These are phyloP conservation scores for Epichloe baconii DNA, from an alignment of 2,329 filamentous ascomycete species.

Conservation along the genomic window DNA sequence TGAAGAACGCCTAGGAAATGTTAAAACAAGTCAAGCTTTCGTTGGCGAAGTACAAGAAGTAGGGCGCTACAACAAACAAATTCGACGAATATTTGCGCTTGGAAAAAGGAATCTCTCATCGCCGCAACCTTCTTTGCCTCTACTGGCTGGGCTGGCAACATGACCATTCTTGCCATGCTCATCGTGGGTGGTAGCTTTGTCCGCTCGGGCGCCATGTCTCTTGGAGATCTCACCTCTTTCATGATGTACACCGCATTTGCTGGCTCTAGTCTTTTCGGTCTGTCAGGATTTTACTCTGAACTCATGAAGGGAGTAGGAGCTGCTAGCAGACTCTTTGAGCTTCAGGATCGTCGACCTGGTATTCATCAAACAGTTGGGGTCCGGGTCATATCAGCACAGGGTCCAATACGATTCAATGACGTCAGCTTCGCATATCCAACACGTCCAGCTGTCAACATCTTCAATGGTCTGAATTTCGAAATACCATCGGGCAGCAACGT, in stretches of 20 bases:
- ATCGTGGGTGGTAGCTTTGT: conserved; percentile 88
- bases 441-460: conserved; percentile 80
- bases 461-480: conserved; percentile 76
- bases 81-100: conserved; percentile 81
- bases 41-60: conserved; percentile 88
- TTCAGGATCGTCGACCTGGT: conserved; percentile 77
- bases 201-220: conserved; percentile 68
- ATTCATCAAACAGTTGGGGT: conserved; percentile 77
- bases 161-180: conserved; percentile 85
- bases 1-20: conserved; percentile 93
- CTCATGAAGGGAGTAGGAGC: conserved; percentile 98
- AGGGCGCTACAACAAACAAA: conserved; percentile 78
- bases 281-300: conserved; percentile 94
- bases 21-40: conserved; percentile 93
- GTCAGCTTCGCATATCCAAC: conserved; percentile 90
- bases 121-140: conserved; percentile 80
- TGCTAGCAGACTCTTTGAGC: conserved; percentile 87
- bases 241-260: conserved; percentile 94
- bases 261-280: conserved; percentile 76
- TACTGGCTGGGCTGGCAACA: conserved; percentile 87
- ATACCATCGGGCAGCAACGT: conserved; percentile 92
- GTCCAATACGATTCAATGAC: conserved; percentile 75
- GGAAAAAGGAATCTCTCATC: conserved; percentile 82
- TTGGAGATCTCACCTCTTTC: conserved; percentile 90
- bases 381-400: conserved; percentile 71